Conservation (phyloP, 2,329 filamentous ascomycete genomes). For the Blastomyces emzantsi region DNA sequence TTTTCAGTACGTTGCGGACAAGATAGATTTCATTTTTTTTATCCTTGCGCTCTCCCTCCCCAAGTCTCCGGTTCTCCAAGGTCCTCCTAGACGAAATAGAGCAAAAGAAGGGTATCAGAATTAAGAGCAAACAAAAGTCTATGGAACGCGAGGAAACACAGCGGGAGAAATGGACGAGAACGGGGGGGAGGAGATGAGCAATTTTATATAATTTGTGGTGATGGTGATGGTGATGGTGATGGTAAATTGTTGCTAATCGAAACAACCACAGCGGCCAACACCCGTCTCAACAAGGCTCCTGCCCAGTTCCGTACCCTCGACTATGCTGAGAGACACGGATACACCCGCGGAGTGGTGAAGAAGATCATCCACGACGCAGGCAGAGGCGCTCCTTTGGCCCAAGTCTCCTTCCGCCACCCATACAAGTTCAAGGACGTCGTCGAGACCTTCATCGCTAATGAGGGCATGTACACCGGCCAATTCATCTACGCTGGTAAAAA, state of each 20-base stretch:
- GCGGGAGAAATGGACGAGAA: not conserved
- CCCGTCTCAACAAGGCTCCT: conserved; percentile 87
- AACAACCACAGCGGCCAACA: conserved; percentile 56
- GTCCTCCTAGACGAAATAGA: not conserved
- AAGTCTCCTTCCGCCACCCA: conserved; percentile 93
- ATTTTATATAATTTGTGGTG: conserved; percentile 1
- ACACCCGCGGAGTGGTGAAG: conserved; percentile 95
- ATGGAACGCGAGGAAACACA: not conserved
- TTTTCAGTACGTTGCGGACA: conserved; percentile 57
- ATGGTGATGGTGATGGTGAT: too few relatives aligned
- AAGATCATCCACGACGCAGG: conserved; percentile 99
- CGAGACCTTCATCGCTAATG: conserved; percentile 99
- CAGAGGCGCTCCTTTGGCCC: conserved; percentile 94
- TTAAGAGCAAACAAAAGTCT: not conserved
- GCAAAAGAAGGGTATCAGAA: conserved; percentile 10
- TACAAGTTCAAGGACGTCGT: conserved; percentile 97
- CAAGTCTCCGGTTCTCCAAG: not conserved
- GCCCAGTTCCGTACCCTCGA: conserved; percentile 97
- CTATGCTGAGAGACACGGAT: conserved; percentile 93
- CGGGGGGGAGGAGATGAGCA: conserved; percentile 15
- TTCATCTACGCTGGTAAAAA: conserved; percentile 99
- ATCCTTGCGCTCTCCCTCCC: conserved; percentile 9
- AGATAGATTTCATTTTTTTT: conserved; percentile 19
- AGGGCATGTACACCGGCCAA: conserved; percentile 99
- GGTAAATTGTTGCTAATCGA: not conserved